Percentiles rank a stretch among this genome's conserved stretches.
phyloP scores from a whole-genome alignment of 345 rosid genomes.

The Sisymbrium irio region DNA sequence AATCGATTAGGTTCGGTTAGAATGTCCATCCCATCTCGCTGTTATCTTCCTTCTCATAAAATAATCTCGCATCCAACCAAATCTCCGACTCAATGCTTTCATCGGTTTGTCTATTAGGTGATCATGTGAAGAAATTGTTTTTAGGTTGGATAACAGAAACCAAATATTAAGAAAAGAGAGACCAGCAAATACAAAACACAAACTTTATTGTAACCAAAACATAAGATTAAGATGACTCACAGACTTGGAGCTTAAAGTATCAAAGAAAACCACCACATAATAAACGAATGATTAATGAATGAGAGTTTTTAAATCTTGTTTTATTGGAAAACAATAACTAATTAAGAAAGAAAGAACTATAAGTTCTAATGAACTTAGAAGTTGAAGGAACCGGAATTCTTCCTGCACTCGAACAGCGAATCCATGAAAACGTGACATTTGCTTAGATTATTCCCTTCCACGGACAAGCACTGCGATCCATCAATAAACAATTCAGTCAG shows the following conservation, averaged over 20 bases:
- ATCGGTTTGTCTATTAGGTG: background rate
- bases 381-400: slow-evolving; percentile 5
- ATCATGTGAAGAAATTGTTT: background rate
- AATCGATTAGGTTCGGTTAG: too few relatives aligned
- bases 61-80: background rate
- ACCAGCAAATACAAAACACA: background rate
- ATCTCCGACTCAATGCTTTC: background rate
- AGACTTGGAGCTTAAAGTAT: background rate
- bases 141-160: background rate
- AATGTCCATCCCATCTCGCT: too few relatives aligned
- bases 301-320: background rate
- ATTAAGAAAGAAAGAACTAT: background rate
- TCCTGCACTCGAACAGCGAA: slow-evolving; percentile 7
- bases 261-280: background rate
- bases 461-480: slow-evolving; percentile 12
- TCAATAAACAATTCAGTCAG: background rate
- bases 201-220: background rate
- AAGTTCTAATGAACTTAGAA: background rate
- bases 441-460: slow-evolving; percentile 17
- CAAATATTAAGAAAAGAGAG: background rate
- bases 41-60: too few relatives aligned
- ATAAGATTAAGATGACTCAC: background rate
- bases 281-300: background rate
- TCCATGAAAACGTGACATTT: slow-evolving; percentile 20
- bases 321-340: background rate